Evolutionary conservation across 305 asterid genomes (phyloP), one percentile per base, ranked within the genome.

Genomic region (Rubia peregrina): DNA sequence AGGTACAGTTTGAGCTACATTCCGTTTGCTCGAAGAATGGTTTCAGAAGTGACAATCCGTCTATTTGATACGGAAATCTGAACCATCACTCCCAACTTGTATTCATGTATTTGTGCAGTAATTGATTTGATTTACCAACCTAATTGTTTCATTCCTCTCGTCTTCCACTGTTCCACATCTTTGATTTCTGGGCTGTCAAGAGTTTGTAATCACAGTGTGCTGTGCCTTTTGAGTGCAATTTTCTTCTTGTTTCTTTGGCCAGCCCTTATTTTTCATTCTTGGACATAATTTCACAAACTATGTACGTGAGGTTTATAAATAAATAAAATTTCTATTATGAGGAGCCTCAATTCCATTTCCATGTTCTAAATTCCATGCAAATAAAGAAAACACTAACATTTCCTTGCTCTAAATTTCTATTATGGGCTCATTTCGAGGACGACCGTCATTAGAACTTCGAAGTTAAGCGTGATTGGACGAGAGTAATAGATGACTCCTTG

Each of bases 1-100:
- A 93, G 97, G 98, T 93, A 93, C 89, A 89, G 96, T 80, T 84
- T 89, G 63, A 93, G 98, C 76, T 93, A 91, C 71, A 91, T 93
- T 48, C 97, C 97, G 7, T 93, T 93, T 51, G 96, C 96, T 71
- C 98, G 97, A 30, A 75, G 92, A 68, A 83, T 89, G 90, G 91
- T 91, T 78, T 90, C 97, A 69, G 76, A 80, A 55, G 60, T 89
- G 73, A 88, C 97, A 7, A 68, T 87, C 66, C 98, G 91, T 56
- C 91, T 93, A 71, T 93, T 87, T 77, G 98, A 93, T 82, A 93
- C 98, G 14, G 98, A 93, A 80, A 83, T 90, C 80, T 93, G 85
- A 49, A 38, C 16, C 36, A 57, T 41, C 26, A 73, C 71, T 24
- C 60, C 21, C 49, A 49, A 11, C 66, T 30, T 53, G 64, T 55